A percentile compares a stretch with the other conserved stretches of the same genome.
Evolutionary conservation across 805 yeast genomes (phyloP).

Genomic region (Jamesozyma spencerorum): DNA sequence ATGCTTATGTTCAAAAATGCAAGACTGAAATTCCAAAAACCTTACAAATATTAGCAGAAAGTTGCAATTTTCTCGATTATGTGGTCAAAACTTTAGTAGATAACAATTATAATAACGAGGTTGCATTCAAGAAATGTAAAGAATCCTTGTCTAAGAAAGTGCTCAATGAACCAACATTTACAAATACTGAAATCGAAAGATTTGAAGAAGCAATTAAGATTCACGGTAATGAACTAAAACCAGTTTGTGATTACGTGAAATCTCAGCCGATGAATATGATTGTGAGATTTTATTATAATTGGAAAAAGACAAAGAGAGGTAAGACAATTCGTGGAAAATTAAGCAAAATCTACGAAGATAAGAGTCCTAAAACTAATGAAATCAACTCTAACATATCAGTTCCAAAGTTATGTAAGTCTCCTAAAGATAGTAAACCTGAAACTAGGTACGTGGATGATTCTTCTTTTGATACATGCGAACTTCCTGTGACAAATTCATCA

Average conservation of each 20-base stretch:
- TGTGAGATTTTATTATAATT: constrained; percentile 78
- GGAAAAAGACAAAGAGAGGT: constrained; percentile 83
- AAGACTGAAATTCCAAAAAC: constrained; percentile 43
- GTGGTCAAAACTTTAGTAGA: constrained; percentile 48
- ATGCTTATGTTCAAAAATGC: constrained; percentile 47
- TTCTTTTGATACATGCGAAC: constrained; percentile 53
- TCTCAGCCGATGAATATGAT: constrained; percentile 68
- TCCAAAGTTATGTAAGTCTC: background rate
- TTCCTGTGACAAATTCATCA: constrained; percentile 30
- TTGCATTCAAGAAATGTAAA: constrained; percentile 40
- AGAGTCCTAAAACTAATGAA: constrained; percentile 11
- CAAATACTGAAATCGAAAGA: constrained; percentile 47
- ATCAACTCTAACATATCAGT: constrained; percentile 2
- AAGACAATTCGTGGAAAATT: constrained; percentile 78
- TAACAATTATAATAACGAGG: constrained; percentile 39
- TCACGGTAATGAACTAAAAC: constrained; percentile 71
- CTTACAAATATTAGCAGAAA: constrained; percentile 46
- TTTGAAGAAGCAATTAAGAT: constrained; percentile 70
- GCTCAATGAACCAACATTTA: constrained; percentile 71
- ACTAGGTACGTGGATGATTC: constrained; percentile 36
- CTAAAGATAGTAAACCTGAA: constrained; percentile 7
- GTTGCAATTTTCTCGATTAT: constrained; percentile 80
- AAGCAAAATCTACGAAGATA: constrained; percentile 47
- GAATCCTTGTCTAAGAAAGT: constrained; percentile 43
- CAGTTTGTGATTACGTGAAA: constrained; percentile 60